A percentile compares a stretch with the other conserved stretches of the same genome.
Conservation (phyloP, 768 basidiomycete genomes). For the Butyriboletus loyo region DNA sequence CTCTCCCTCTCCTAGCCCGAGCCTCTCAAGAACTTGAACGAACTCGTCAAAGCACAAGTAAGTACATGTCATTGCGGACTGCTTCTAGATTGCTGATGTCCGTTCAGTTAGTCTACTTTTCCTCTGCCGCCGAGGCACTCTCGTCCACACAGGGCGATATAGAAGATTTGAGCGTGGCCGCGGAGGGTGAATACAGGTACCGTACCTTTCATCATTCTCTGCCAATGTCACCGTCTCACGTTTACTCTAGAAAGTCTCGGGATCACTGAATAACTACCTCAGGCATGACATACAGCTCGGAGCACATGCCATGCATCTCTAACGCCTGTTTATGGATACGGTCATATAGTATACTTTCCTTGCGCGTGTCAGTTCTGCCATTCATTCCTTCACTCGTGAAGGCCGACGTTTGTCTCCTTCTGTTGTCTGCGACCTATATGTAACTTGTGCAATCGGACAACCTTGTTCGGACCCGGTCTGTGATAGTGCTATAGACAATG, state of each 20-base stretch:
- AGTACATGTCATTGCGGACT: conserved; percentile 5
- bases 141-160: conserved; percentile 86
- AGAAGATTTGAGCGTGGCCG: conserved; percentile 88
- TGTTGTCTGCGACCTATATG: conserved; percentile 10
- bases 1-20: conserved; percentile 64
- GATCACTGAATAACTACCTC: conserved; percentile 60
- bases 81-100: conserved; percentile 3
- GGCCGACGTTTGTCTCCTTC: background rate
- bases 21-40: conserved; percentile 90
- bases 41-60: conserved; percentile 87
- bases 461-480: background rate
- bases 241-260: conserved; percentile 67
- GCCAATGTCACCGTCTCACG: conserved; percentile 3
- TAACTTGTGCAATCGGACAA: conserved; percentile 7
- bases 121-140: conserved; percentile 75
- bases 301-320: background rate
- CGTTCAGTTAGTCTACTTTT: conserved; percentile 64
- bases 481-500: background rate
- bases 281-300: background rate
- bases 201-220: background rate
- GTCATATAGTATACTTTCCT: conserved; percentile 11
- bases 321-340: conserved; percentile 11
- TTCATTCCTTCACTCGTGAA: background rate
- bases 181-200: conserved; percentile 93
- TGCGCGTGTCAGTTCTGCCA: conserved; percentile 1